Conservation (phyloP, 2,329 filamentous ascomycete species). For the Xenoacremonium recifei region DNA sequence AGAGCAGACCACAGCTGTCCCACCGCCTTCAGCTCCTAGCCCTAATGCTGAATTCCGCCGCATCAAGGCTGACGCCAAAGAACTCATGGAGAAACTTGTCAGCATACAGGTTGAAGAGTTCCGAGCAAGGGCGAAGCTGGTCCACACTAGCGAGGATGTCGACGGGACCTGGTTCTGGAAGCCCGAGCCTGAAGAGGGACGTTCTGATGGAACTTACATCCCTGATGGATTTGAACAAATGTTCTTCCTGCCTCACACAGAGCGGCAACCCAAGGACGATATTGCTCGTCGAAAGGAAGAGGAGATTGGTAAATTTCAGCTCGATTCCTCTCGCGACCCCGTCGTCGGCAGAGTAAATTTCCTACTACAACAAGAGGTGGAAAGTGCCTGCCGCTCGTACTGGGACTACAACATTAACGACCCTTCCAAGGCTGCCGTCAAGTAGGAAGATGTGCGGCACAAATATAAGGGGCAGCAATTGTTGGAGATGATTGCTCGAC, state of each 20-base stretch:
- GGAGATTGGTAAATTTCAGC: no score
- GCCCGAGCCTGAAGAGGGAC: neutral
- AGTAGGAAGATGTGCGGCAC: constrained; percentile 12
- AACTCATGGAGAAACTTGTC: constrained; percentile 19
- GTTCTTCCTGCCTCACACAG: constrained; percentile 25
- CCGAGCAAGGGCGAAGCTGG: constrained; percentile 15
- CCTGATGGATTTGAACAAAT: constrained; percentile 23
- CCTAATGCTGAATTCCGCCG: neutral
- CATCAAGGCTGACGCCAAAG: neutral
- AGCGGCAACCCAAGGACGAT: no score
- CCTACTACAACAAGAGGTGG: constrained; percentile 15
- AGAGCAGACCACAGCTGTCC: neutral
- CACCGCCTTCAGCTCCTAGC: neutral
- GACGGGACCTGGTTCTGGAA: constrained; percentile 17
- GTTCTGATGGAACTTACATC: constrained; percentile 10
- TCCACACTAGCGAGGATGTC: constrained; percentile 14
- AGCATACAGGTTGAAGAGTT: constrained; percentile 16
- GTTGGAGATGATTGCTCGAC: constrained; percentile 17
- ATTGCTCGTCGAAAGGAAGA: no score
- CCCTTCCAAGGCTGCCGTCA: constrained; percentile 2
- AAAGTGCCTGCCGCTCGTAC: constrained; percentile 11
- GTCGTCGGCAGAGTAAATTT: neutral
- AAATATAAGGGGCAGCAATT: constrained; percentile 3
- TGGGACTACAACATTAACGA: constrained; percentile 14
- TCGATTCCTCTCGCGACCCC: no score